phyloP scores from a whole-genome alignment of 352 stramenopile species.

The Pythium folliculosum region DNA sequence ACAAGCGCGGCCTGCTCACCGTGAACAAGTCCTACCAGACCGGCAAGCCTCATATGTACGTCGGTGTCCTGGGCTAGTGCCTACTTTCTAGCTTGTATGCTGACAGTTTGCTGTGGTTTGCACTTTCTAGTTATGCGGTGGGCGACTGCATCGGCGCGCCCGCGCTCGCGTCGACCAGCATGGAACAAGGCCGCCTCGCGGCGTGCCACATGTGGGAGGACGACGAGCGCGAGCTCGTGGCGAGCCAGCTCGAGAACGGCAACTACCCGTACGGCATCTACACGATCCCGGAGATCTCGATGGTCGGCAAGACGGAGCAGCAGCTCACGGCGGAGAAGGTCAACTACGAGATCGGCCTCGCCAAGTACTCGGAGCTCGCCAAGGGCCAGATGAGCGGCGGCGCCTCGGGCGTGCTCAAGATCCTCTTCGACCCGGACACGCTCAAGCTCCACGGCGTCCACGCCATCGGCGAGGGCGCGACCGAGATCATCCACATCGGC shows the following conservation, averaged over 20 bases:
- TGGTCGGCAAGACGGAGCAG: slow-evolving; percentile 90
- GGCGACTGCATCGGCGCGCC: slow-evolving; percentile 91
- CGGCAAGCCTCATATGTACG: slow-evolving; percentile 82
- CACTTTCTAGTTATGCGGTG: slow-evolving; percentile 71
- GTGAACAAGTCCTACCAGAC: slow-evolving; percentile 91
- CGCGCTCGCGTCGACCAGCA: slow-evolving; percentile 87
- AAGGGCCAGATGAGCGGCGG: slow-evolving; percentile 87
- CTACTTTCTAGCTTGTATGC: too few relatives aligned
- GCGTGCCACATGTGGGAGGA: slow-evolving; percentile 83
- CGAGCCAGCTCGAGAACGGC: slow-evolving; percentile 30
- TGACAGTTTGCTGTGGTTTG: too few relatives aligned
- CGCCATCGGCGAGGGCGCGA: slow-evolving; percentile 83
- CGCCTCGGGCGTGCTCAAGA: slow-evolving; percentile 78
- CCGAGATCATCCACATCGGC: slow-evolving; percentile 90
- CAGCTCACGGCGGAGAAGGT: slow-evolving; percentile 78
- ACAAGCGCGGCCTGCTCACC: slow-evolving; percentile 84
- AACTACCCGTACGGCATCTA: slow-evolving; percentile 85
- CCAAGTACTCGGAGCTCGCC: slow-evolving; percentile 81
- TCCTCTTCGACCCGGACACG: slow-evolving; percentile 81
- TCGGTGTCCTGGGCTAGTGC: not conserved
- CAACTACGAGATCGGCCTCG: slow-evolving; percentile 77
- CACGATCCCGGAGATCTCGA: slow-evolving; percentile 88
- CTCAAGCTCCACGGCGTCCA: slow-evolving; percentile 80
- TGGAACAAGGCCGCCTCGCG: slow-evolving; percentile 88
- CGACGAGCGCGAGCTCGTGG: slow-evolving; percentile 4